Base-by-base conservation (phyloP, 805 yeast genomes). In the Wickerhamomyces alni region DNA sequence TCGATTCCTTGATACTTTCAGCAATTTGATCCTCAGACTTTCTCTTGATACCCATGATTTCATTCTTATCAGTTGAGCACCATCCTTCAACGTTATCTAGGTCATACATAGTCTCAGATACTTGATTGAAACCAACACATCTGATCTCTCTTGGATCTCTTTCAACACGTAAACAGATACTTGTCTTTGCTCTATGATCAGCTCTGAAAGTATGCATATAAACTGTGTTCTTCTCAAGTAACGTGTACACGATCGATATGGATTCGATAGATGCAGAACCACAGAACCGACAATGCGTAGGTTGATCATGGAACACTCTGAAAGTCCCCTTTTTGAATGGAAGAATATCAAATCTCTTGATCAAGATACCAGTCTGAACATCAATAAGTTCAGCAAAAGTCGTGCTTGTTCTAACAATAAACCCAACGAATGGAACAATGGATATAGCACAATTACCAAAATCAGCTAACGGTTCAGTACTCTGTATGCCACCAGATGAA, bases 81-180 rank as follows among this genome's bases (percentile, higher is more conserved):
- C 95, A 87, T 16, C 80, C 76, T 51, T 79, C 85, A n/a, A 84
- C 78, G 42, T 74, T 63, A 21, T 71, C 70, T 31, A 78, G 66
- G 77, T 86, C 80, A 57, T 78, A 76, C 42, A 76, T 82, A 37
- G 75, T 77, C 52, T 87, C 95, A 16, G 72, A 67, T 8, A 78
- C 87, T 1, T 82, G 75, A 39, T 80, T 86, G 56, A 87, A 84
- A 21, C 96, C 96, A 30, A 83, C 69, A 62, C 96, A 87, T 65
- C 96, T 75, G 29, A 86, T 85, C 62, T 87, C 96, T 52, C 95
- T 74, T 2, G 91, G 87, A 61, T 87, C 96, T 73, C 96, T 82
- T 61, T 87, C 96, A 30, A 85, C 94, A 60, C 96, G 75, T 40
- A 87, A 62, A 59, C 96, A 87, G 30, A 87, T 87, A 48, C 76